Percentiles rank a stretch among this genome's conserved stretches.
Conservation (phyloP, 768 basidiomycete species). For the Tremella yokohamensis region DNA sequence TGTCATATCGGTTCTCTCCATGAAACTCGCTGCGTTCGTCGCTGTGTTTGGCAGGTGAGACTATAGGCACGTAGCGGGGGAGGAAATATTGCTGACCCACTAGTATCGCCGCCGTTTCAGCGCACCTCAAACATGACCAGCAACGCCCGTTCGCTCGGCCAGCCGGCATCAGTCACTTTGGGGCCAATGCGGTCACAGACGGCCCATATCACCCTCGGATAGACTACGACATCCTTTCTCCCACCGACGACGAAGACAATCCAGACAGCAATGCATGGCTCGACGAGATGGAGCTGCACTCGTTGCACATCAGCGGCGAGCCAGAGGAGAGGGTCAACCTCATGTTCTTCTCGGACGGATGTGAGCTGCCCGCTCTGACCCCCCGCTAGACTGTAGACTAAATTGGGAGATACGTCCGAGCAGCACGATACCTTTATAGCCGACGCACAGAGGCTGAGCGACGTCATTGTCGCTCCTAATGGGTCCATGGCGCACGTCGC, state of each 20-base stretch:
- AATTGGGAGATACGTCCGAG: slow-evolving; percentile 31
- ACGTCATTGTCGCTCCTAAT: slow-evolving; percentile 36
- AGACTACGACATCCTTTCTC: slow-evolving; percentile 7
- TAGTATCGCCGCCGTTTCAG: too few species aligned
- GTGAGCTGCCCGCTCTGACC: slow-evolving; percentile 20
- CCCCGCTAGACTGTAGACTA: background rate
- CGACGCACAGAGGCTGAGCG: slow-evolving; percentile 37
- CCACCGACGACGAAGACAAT: background rate
- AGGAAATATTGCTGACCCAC: too few species aligned
- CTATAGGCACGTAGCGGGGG: too few species aligned
- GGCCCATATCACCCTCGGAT: slow-evolving; percentile 7
- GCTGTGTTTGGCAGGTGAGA: too few species aligned
- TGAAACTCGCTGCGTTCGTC: too few species aligned
- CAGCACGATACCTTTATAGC: slow-evolving; percentile 39
- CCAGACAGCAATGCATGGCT: background rate
- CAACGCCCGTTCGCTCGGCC: too few species aligned
- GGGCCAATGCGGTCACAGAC: background rate
- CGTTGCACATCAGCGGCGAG: slow-evolving; percentile 35
- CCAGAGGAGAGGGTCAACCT: slow-evolving; percentile 36
- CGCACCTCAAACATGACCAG: too few species aligned
- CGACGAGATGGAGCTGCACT: slow-evolving; percentile 25
- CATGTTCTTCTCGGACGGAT: slow-evolving; percentile 50
- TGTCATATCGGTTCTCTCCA: too few species aligned
- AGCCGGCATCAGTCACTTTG: too few species aligned
- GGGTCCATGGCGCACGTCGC: slow-evolving; percentile 43